Base-by-base conservation (phyloP, 768 basidiomycete genomes). In the Vararia minispora region DNA sequence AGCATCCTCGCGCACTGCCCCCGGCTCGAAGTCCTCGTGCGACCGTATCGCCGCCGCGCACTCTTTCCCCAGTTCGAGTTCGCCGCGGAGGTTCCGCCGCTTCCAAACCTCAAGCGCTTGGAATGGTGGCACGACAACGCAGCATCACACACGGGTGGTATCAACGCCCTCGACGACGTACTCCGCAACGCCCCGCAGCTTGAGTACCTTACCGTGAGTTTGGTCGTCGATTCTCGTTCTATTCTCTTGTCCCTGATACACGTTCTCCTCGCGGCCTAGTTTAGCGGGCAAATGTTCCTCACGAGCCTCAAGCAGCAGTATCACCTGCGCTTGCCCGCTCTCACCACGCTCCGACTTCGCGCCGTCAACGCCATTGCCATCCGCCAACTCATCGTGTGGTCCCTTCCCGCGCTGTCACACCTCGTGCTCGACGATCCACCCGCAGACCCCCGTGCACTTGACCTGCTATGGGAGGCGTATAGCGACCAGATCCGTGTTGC, bases 1-100 rank as follows among this genome's bases (percentile, higher is more conserved):
- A 29, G 24, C 1, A 30, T 47, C 22, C 43, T 47, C 28, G 26
- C 16, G 6, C 43, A 28, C 35, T 35, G 39, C 28, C 26, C 46
- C 0, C 14, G 40, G 16, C 34, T 47, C 36, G 42, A 44, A 20
- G 46, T 47, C 6, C 46, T 47, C 39, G 43, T 47, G 29, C 43
- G 46, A 6, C 43, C 45, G 5, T 35, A 13, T 14, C 24, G 27
- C 5, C 2, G 21, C 26, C 10, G 7, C 6, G 20, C 7, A 3
- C n/a, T n/a, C n/a, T n/a, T n/a, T n/a, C 35, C 6, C 12, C 38
- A 17, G 22, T 47, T 44, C 36, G 43, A 41, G n/a, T 41, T 37
- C 33, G n/a, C 39, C 1, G 29, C 39, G 4, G 28, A 17, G 17
- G 11, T 26, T 6, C 40, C 39, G 0, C 22, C 39, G 0, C 21